Conservation (phyloP, 495 filamentous ascomycete species). For the Aspergillus cristatus region DNA sequence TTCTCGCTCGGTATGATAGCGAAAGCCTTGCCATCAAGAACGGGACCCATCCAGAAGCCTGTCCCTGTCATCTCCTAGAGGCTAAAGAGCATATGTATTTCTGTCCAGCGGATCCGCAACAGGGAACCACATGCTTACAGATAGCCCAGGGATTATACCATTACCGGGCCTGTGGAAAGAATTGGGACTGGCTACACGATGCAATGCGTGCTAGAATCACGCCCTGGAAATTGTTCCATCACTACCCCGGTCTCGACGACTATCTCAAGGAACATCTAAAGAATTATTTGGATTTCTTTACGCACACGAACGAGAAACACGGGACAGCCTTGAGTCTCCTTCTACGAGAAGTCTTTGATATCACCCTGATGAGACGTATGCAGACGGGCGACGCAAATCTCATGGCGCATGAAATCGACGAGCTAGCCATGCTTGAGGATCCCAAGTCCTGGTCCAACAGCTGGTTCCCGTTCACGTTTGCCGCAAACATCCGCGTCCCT, state of each 20-base stretch:
- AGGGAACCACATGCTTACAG: conserved; percentile 10
- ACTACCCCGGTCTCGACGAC: no score
- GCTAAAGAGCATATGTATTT: conserved; percentile 3
- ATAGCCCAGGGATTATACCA: conserved; percentile 19
- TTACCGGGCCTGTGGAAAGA: conserved; percentile 18
- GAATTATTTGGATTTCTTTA: conserved; percentile 5
- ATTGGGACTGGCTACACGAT: conserved; percentile 29
- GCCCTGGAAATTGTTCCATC: background rate
- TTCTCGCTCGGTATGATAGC: background rate
- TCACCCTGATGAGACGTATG: conserved; percentile 23
- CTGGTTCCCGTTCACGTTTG: conserved; percentile 23
- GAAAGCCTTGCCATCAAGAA: background rate
- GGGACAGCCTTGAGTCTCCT: conserved; percentile 24
- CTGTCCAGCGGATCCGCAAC: conserved; percentile 3
- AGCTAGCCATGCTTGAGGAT: conserved; percentile 19
- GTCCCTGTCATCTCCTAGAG: background rate
- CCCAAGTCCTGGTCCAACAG: conserved; percentile 4
- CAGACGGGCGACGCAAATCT: conserved; percentile 8
- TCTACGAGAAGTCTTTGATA: conserved; percentile 25
- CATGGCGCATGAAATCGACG: conserved; percentile 24
- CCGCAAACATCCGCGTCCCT: conserved; percentile 26
- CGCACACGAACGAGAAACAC: conserved; percentile 20
- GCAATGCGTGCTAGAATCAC: conserved; percentile 14
- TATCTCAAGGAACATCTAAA: no score
- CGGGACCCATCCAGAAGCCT: conserved; percentile 4